These are phyloP conservation scores for Cyberlindnera euphorbiae DNA, from an alignment of 805 yeast genomes.

Conservation along the genomic window DNA sequence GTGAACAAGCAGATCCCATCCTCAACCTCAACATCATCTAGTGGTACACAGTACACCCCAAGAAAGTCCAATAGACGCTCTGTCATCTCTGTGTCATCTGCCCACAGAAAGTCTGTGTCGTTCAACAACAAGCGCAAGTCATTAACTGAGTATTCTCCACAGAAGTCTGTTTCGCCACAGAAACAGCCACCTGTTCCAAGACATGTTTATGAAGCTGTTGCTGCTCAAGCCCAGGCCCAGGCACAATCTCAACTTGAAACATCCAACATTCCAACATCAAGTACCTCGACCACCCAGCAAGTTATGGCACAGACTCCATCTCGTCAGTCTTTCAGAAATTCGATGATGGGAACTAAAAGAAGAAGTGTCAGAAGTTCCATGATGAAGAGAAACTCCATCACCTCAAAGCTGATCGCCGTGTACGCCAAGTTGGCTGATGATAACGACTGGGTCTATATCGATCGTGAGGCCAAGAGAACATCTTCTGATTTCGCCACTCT, in stretches of 20 bases:
- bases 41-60: constrained; percentile 21
- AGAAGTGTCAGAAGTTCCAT: constrained; percentile 31
- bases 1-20: constrained; percentile 18
- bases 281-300: constrained; percentile 1
- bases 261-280: not conserved
- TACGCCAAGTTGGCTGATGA: constrained; percentile 64
- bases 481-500: constrained; percentile 74
- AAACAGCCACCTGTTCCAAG: constrained; percentile 24
- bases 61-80: constrained; percentile 37
- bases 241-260: not conserved
- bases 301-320: too few species aligned
- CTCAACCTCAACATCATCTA: constrained; percentile 13
- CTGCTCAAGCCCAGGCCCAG: too few species aligned
- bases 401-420: constrained; percentile 64
- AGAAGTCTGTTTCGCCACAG: constrained; percentile 4
- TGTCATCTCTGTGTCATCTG: constrained; percentile 41
- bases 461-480: constrained; percentile 69
- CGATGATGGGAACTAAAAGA: constrained; percentile 33
- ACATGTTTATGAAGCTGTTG: constrained; percentile 18
- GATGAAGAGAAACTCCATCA: constrained; percentile 62
- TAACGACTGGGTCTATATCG: constrained; percentile 64
- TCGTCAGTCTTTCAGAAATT: constrained; percentile 27
- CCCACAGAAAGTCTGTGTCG: constrained; percentile 46
- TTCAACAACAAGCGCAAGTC: constrained; percentile 30
- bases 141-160: constrained; percentile 21